Percentiles rank a stretch among this genome's conserved stretches.
These are phyloP conservation scores for Ampelomyces quisqualis DNA, from an alignment of 2,329 filamentous ascomycete genomes.

Conservation along the genomic window DNA sequence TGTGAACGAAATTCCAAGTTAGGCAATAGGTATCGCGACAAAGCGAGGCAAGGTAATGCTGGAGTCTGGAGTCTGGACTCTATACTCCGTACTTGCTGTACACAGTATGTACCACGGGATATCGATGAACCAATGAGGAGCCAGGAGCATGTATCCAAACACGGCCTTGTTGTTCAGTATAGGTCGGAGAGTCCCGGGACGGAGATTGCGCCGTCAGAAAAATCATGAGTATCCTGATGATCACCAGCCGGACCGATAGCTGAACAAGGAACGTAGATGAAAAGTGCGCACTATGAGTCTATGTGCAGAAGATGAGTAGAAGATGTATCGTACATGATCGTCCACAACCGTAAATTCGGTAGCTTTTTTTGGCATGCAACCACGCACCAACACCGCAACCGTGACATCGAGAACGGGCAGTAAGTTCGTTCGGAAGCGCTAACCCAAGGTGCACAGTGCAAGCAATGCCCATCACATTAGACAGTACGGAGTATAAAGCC, in stretches of 20 bases:
- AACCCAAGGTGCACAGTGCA: background rate
- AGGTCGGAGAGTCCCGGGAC: background rate
- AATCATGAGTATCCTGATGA: background rate
- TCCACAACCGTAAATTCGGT: too few species aligned
- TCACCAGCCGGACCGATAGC: background rate
- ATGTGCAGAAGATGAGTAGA: background rate
- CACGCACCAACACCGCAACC: background rate
- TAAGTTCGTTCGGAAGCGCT: background rate
- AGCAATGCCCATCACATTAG: background rate
- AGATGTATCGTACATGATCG: too few species aligned
- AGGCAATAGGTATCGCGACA: too few species aligned
- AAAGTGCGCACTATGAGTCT: background rate
- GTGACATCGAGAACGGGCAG: background rate
- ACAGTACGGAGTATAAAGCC: constrained; percentile 18
- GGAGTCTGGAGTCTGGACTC: too few species aligned
- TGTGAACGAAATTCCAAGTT: too few species aligned
- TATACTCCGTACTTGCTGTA: too few species aligned
- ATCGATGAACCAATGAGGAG: too few species aligned
- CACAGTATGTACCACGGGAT: too few species aligned
- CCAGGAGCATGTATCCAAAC: too few species aligned
- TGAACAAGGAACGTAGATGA: constrained; percentile 1
- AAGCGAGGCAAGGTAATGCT: too few species aligned
- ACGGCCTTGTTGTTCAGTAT: too few species aligned
- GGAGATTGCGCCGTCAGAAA: constrained; percentile 10
- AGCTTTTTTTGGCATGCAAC: background rate